Base-by-base conservation (phyloP, 495 filamentous ascomycete species). In the Cercophora sp. region DNA sequence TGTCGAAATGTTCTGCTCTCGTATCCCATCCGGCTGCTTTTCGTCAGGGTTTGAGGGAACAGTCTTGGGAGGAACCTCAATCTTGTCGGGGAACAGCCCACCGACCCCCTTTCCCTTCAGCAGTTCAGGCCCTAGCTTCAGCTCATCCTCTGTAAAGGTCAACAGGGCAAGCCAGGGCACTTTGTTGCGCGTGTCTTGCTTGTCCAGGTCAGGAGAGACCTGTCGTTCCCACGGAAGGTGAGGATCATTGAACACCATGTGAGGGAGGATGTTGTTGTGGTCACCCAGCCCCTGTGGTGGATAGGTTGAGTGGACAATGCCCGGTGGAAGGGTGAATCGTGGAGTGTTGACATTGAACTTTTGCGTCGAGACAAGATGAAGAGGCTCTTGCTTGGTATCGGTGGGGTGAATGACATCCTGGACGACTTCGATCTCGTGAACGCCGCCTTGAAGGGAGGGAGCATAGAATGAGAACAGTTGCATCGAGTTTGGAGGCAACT, bases 221-320 rank as follows among this genome's bases (percentile, higher is more conserved):
- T 26, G 48, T n/a, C 65, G 57, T 43, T 77, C 70, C 79, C 78
- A 80, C 0, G 78, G 79, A 1, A 78, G 39, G 32, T 73, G 65
- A 0, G 72, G 67, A 48, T 79, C 74, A n/a, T 60, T 74, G 22
- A 81, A 59, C 0, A 79, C 72, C 0, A 81, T 56, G 51, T 82
- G 79, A 0, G 77, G 76, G 5, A 79, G 59, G 1, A 69, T 69
- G 18, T 57, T 23, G 4, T 40, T 52, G 4, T 55, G 37, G 18
- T 71, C 78, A 4, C 45, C 23, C 25, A 70, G 58, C 9, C 74
- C 78, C 2, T 59, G 51, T 0, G 70, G 67, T 0, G 78, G 78
- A 57, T 78, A 79, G 4, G 45, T 13, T 1, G 49, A 61, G 54
- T 78, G 27, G 11, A 79, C 53, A n/a, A 51, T n/a, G 0, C 59